Conservation (phyloP, 805 yeast genomes). For the Ogataea trehalophila region DNA sequence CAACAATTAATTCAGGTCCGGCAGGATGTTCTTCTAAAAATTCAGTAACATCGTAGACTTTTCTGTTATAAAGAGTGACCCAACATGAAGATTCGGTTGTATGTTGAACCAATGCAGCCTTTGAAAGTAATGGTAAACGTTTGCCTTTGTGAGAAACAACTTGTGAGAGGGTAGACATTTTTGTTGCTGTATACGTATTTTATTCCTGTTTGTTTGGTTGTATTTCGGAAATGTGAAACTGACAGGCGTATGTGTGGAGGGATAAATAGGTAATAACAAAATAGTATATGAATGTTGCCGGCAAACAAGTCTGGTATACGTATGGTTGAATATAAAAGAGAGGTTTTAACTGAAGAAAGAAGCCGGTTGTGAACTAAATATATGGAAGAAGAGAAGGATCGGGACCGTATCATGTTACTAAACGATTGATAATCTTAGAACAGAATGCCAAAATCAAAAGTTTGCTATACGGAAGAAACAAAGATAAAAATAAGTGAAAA, state of each 20-base stretch:
- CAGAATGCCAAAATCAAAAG: too few relatives aligned
- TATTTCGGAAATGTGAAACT: neutral
- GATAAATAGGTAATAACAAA: too few relatives aligned
- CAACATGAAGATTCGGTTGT: conserved; percentile 55
- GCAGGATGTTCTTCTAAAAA: conserved; percentile 73
- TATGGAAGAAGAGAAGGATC: too few relatives aligned
- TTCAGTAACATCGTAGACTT: conserved; percentile 76
- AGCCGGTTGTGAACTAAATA: too few relatives aligned
- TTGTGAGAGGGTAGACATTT: neutral
- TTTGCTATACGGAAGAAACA: too few relatives aligned
- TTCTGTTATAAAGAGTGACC: conserved; percentile 77
- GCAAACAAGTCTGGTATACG: too few relatives aligned
- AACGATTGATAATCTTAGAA: too few relatives aligned
- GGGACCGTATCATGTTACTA: too few relatives aligned
- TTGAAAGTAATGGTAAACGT: conserved; percentile 56
- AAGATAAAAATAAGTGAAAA: neutral
- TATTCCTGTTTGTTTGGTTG: neutral
- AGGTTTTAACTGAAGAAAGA: too few relatives aligned
- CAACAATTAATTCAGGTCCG: conserved; percentile 53
- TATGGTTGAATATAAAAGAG: too few relatives aligned
- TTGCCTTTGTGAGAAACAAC: conserved; percentile 1
- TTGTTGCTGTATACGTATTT: neutral
- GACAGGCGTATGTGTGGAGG: neutral
- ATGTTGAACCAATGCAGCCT: conserved; percentile 49
- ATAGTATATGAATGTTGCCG: too few relatives aligned